phyloP scores from a whole-genome alignment of 2,329 filamentous ascomycete genomes.

The Geosmithia morbida region DNA sequence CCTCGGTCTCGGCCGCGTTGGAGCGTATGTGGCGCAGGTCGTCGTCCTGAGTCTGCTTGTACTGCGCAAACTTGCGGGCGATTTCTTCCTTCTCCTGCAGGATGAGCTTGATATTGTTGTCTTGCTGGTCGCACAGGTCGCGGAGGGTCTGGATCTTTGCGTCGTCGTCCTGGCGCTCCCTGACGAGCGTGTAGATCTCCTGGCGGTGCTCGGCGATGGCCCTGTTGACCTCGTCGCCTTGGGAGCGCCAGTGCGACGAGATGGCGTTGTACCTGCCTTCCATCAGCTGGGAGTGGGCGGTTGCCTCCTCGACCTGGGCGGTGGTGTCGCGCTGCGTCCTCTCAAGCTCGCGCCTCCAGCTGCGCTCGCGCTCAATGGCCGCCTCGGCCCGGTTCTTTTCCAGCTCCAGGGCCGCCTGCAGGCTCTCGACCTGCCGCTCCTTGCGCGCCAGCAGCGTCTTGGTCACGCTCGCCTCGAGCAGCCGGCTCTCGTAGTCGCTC shows the following conservation, averaged over 20 bases:
- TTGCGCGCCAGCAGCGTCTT: conserved; percentile 57
- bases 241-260: conserved; percentile 50
- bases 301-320: conserved; percentile 50
- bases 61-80: conserved; percentile 42
- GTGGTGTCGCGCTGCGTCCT: conserved; percentile 44
- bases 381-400: conserved; percentile 48
- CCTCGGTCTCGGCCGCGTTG: conserved; percentile 40
- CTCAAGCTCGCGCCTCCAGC: conserved; percentile 50
- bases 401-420: conserved; percentile 47
- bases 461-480: conserved; percentile 57
- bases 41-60: conserved; percentile 51
- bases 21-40: conserved; percentile 43
- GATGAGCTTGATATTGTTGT: conserved; percentile 49
- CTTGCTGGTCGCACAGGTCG: conserved; percentile 59
- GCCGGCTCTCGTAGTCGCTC: conserved; percentile 53
- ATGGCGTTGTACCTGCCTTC: conserved; percentile 57
- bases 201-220: conserved; percentile 31
- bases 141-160: conserved; percentile 49
- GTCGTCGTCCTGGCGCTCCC: conserved; percentile 44
- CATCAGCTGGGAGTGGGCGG: conserved; percentile 49
- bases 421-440: conserved; percentile 58
- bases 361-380: conserved; percentile 44
- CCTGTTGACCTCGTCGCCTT: conserved; percentile 45
- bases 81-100: conserved; percentile 49
- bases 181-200: conserved; percentile 39